A percentile compares a stretch with the other conserved stretches of the same genome.
Conservation (phyloP, 148 eudicot species). For the Rhododendron molle region DNA sequence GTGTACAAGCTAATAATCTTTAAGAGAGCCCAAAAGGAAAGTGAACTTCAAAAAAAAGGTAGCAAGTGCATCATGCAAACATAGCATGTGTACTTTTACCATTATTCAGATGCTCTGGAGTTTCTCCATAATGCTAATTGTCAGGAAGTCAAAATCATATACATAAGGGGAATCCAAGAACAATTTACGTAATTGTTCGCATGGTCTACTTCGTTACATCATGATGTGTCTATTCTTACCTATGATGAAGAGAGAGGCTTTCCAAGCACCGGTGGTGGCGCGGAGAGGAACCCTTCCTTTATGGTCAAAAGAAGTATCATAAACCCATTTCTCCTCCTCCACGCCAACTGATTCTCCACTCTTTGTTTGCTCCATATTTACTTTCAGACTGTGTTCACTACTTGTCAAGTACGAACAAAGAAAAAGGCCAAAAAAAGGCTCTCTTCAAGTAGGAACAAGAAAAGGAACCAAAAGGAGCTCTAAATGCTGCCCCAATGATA, state of each 20-base stretch:
- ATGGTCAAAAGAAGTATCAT: conserved; percentile 67
- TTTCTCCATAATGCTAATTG: neutral
- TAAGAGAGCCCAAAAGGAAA: neutral
- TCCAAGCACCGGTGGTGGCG: conserved; percentile 75
- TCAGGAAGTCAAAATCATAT: neutral
- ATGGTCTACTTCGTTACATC: neutral
- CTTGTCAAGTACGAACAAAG: neutral
- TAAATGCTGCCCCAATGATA: neutral
- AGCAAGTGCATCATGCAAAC: neutral
- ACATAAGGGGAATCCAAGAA: neutral
- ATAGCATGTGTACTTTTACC: neutral
- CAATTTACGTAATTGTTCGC: neutral
- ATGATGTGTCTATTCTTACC: conserved; percentile 32
- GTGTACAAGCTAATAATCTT: neutral
- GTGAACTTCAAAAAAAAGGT: neutral
- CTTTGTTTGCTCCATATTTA: conserved; percentile 24
- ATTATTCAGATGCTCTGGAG: neutral
- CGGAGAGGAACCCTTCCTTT: conserved; percentile 68
- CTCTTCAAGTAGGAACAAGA: neutral
- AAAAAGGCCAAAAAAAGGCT: neutral
- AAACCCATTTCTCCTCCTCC: conserved; percentile 55
- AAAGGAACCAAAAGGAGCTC: neutral
- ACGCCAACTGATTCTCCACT: conserved; percentile 12
- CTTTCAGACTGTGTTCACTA: neutral
- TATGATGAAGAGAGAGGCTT: conserved; percentile 71